Evolutionary conservation across 805 yeast genomes (phyloP).

Genomic region (Huiozyma sinensis): DNA sequence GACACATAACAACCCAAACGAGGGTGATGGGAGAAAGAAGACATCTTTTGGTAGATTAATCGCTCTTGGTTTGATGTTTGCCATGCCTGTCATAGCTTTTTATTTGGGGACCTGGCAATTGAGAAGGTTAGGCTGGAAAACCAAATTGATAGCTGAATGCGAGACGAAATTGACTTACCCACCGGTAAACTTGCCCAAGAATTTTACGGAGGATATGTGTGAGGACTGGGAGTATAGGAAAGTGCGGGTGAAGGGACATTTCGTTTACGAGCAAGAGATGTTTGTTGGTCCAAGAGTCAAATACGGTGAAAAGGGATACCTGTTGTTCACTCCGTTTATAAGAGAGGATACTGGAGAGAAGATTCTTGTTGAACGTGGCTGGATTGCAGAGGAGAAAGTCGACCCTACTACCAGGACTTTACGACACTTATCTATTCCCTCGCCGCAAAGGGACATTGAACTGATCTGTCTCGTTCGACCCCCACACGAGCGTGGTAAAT

Average conservation of each 20-base stretch:
- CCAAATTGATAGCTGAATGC: constrained; percentile 64
- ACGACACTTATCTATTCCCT: constrained; percentile 63
- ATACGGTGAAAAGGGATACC: constrained; percentile 67
- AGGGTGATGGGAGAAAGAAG: constrained; percentile 5
- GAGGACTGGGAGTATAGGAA: constrained; percentile 72
- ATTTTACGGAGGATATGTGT: constrained; percentile 53
- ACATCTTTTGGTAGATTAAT: constrained; percentile 19
- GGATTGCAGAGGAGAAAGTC: constrained; percentile 64
- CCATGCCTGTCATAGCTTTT: constrained; percentile 83
- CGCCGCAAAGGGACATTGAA: constrained; percentile 35
- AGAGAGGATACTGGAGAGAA: constrained; percentile 51
- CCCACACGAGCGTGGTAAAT: constrained; percentile 50
- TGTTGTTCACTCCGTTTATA: constrained; percentile 70
- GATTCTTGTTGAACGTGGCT: constrained; percentile 80
- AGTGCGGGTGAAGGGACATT: constrained; percentile 66
- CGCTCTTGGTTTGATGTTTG: constrained; percentile 32
- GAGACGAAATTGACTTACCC: constrained; percentile 72
- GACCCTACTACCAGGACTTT: constrained; percentile 49
- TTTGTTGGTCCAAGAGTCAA: constrained; percentile 82
- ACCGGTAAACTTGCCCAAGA: constrained; percentile 61
- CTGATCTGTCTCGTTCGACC: constrained; percentile 65
- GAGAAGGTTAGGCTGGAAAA: constrained; percentile 78
- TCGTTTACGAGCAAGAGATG: constrained; percentile 76
- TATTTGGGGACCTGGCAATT: constrained; percentile 92
- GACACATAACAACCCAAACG: constrained; percentile 33